These are phyloP conservation scores for Fusarium vanettenii DNA, from an alignment of 2,329 filamentous ascomycete species.

Conservation along the genomic window DNA sequence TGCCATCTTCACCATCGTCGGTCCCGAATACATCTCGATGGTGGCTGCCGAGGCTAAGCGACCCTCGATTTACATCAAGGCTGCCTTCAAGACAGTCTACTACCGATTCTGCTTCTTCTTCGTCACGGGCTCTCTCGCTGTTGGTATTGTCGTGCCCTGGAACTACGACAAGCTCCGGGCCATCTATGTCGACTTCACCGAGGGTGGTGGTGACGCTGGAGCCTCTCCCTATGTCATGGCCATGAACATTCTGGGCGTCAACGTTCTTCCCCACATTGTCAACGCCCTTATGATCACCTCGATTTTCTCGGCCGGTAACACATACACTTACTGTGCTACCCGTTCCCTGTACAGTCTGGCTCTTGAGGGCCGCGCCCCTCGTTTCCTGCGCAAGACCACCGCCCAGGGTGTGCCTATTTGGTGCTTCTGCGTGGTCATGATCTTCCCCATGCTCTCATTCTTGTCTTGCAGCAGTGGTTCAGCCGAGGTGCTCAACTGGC, in stretches of 20 bases:
- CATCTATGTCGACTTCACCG: slow-evolving; percentile 55
- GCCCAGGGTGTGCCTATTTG: slow-evolving; percentile 71
- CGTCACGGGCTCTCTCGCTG: slow-evolving; percentile 73
- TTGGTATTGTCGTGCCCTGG: slow-evolving; percentile 75
- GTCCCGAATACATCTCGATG: slow-evolving; percentile 75
- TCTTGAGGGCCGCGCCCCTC: slow-evolving; percentile 60
- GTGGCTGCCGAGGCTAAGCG: slow-evolving; percentile 77
- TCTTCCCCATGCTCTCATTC: slow-evolving; percentile 65
- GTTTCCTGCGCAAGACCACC: slow-evolving; percentile 68
- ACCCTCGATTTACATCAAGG: slow-evolving; percentile 72
- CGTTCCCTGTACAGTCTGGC: slow-evolving; percentile 64
- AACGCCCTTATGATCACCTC: slow-evolving; percentile 63
- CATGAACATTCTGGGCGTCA: slow-evolving; percentile 65
- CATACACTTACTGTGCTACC: slow-evolving; percentile 63
- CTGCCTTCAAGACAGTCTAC: slow-evolving; percentile 79
- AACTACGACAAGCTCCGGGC: slow-evolving; percentile 68
- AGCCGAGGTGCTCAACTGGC: slow-evolving; percentile 62
- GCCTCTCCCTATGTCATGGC: slow-evolving; percentile 74
- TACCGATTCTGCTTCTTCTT: slow-evolving; percentile 79
- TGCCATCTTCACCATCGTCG: slow-evolving; percentile 72
- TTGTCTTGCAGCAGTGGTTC: slow-evolving; percentile 62
- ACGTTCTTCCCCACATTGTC: slow-evolving; percentile 66
- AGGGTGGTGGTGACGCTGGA: slow-evolving; percentile 58
- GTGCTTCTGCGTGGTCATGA: slow-evolving; percentile 65
- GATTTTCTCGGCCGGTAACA: slow-evolving; percentile 61